phyloP scores from a whole-genome alignment of 345 rosid genomes.

The Citrus australasica region DNA sequence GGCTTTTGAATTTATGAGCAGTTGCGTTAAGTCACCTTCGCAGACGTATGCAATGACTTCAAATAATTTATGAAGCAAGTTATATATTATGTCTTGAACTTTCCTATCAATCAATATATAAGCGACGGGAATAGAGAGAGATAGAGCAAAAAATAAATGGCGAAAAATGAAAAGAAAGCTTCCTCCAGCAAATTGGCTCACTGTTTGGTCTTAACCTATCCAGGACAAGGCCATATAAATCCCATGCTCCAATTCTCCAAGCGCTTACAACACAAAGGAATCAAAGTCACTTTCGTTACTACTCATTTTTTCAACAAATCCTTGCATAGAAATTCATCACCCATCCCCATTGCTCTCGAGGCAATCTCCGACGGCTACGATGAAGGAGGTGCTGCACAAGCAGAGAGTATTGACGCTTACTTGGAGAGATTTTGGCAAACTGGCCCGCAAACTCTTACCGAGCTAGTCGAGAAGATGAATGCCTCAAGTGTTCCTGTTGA shows the following conservation, averaged over 20 bases:
- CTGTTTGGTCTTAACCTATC: constrained; percentile 27
- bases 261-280: constrained; percentile 26
- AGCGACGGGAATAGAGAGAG: background rate
- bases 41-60: background rate
- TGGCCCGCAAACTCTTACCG: constrained; percentile 18
- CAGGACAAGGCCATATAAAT: constrained; percentile 38
- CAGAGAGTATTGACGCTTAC: constrained; percentile 16
- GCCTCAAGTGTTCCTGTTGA: background rate
- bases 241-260: constrained; percentile 40
- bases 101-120: background rate
- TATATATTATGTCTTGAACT: background rate
- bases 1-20: too few relatives aligned
- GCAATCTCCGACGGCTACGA: constrained; percentile 46
- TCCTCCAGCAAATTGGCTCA: constrained; percentile 10
- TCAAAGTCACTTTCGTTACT: constrained; percentile 25
- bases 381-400: constrained; percentile 12
- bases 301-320: constrained; percentile 14
- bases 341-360: constrained; percentile 13
- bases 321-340: constrained; percentile 5
- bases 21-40: background rate
- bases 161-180: background rate
- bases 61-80: too few relatives aligned
- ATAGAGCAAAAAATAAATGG: background rate
- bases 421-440: constrained; percentile 12
- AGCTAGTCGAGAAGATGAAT: constrained; percentile 17